Evolutionary conservation across 2,329 filamentous ascomycete genomes (phyloP).

Genomic region (Massarina eburnea): DNA sequence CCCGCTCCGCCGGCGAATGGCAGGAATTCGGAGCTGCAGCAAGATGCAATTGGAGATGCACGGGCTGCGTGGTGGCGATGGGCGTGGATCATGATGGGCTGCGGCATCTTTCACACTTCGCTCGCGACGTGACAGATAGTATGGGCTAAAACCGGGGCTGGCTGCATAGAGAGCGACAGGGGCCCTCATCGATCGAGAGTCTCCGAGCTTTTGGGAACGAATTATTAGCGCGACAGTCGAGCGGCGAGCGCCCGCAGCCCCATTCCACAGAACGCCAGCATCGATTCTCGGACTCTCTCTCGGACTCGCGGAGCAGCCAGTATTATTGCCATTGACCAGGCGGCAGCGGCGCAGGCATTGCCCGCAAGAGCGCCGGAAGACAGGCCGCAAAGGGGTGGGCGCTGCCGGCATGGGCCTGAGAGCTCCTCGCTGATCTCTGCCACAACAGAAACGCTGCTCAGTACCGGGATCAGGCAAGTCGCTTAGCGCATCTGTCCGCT

Average conservation of each 20-base stretch:
- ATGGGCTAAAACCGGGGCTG: neutral
- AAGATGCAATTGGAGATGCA: neutral
- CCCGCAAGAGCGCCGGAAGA: neutral
- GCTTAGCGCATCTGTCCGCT: neutral
- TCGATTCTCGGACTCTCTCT: neutral
- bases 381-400: neutral
- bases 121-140: neutral
- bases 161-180: neutral
- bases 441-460: neutral
- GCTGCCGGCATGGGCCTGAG: neutral
- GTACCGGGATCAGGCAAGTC: neutral
- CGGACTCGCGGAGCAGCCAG: neutral
- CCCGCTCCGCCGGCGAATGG: too few species aligned
- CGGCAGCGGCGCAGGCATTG: neutral
- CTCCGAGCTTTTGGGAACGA: neutral
- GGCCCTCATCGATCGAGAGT: neutral
- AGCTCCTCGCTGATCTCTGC: neutral
- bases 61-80: neutral
- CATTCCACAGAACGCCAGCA: neutral
- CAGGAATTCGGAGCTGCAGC: too few species aligned
- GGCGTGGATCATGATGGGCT: neutral
- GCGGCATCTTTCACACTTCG: neutral
- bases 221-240: too few species aligned
- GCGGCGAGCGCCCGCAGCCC: too few species aligned
- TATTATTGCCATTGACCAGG: neutral